Conservation (phyloP, 2,329 filamentous ascomycete species). For the Calonectria pteridis region DNA sequence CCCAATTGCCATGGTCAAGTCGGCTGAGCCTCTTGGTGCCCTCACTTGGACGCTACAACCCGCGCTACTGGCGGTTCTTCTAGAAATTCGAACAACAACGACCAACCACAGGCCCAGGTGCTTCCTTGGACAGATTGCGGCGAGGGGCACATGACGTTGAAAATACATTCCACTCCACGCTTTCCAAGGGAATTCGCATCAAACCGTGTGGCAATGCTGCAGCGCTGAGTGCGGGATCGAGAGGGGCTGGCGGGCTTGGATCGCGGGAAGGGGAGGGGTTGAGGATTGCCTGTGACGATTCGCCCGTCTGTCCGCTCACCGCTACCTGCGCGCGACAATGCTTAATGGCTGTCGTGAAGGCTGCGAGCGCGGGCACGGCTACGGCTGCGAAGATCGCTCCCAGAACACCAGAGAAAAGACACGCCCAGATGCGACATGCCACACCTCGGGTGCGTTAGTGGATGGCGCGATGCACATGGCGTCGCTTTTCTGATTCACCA, state of each 20-base stretch:
- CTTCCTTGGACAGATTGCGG: constrained; percentile 33
- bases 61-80: constrained; percentile 52
- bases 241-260: constrained; percentile 16
- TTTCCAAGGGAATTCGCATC: constrained; percentile 34
- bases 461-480: constrained; percentile 28
- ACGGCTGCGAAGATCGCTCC: constrained; percentile 31
- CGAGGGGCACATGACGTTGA: constrained; percentile 42
- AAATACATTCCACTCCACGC: constrained; percentile 39
- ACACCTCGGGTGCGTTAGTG: constrained; percentile 32
- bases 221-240: constrained; percentile 29
- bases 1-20: constrained; percentile 32
- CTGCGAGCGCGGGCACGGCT: constrained; percentile 11
- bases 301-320: constrained; percentile 39
- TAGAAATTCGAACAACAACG: constrained; percentile 45
- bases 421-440: constrained; percentile 13
- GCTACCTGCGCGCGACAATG: constrained; percentile 37
- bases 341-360: constrained; percentile 22
- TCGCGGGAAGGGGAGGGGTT: constrained; percentile 13
- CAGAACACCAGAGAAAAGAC: constrained; percentile 15
- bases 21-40: constrained; percentile 39
- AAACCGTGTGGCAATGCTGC: constrained; percentile 35
- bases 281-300: constrained; percentile 21
- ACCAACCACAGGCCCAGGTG: constrained; percentile 41
- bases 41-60: constrained; percentile 19
- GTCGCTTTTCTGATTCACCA: constrained; percentile 22